phyloP scores from a whole-genome alignment of 225 moss, liverwort and hornwort species.

The Sphagnum contortum region DNA sequence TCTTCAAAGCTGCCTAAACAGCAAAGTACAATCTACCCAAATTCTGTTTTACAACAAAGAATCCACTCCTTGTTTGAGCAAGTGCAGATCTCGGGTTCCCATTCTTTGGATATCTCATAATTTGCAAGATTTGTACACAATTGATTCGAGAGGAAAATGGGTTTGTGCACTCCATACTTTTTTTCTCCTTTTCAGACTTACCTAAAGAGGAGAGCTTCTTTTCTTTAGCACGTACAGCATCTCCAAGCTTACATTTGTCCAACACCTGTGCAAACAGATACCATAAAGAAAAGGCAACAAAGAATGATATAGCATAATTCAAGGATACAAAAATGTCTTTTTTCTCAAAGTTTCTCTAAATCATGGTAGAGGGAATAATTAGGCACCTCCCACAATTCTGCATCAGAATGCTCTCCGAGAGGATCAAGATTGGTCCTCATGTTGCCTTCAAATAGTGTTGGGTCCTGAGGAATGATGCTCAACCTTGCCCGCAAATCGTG shows the following conservation, averaged over 20 bases:
- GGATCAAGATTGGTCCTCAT: slow-evolving; percentile 79
- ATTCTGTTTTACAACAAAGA: too few relatives aligned
- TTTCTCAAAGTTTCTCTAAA: background rate
- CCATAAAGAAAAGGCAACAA: background rate
- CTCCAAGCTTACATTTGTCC: slow-evolving; percentile 64
- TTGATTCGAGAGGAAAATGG: too few relatives aligned
- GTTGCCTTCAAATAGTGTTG: slow-evolving; percentile 79
- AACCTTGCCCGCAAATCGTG: slow-evolving; percentile 64
- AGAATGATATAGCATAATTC: too few relatives aligned
- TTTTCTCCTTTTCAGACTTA: background rate
- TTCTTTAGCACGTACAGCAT: slow-evolving; percentile 52
- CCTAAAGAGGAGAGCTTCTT: slow-evolving; percentile 65
- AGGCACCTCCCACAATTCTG: slow-evolving; percentile 75
- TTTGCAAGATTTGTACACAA: too few relatives aligned
- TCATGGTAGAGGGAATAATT: background rate
- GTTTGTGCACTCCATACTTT: too few relatives aligned
- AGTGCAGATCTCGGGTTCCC: too few relatives aligned
- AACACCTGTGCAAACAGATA: slow-evolving; percentile 26
- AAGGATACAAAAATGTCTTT: background rate
- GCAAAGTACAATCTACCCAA: too few relatives aligned
- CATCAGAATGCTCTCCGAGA: slow-evolving; percentile 51
- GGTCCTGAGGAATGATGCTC: slow-evolving; percentile 90
- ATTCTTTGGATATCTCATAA: too few relatives aligned
- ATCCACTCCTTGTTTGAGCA: too few relatives aligned
- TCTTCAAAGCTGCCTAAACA: too few relatives aligned